Evolutionary conservation across 2,329 filamentous ascomycete genomes (phyloP), one percentile per base, ranked within the genome.

Genomic region (Monosporascus ibericus): DNA sequence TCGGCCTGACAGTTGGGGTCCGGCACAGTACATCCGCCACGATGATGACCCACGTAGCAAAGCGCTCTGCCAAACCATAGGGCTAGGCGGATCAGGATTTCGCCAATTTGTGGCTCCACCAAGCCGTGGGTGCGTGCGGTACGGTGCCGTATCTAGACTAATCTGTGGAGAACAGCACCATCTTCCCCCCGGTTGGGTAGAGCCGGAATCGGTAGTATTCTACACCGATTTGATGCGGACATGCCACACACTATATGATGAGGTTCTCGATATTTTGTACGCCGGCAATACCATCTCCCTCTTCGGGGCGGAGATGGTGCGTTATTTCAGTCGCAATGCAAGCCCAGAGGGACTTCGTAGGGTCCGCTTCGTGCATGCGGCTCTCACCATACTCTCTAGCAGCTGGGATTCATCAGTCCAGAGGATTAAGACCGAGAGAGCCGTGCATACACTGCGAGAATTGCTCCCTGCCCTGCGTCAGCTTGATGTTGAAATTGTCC

Each of bases 291-390:
- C 58, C 9, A 48, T 59, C 30, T 59, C 55, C n/a, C 48, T 60
- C 15, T 53, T 59, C 44, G 55, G 58, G 18, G 49, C 49, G 5
- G 52, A 59, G 18, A 58, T 60, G 22, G 55, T 53, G 44, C 57
- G 47, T 2, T 59, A 55, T 34, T 60, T 60, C 27, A 49, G 50
- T 37, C 57, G 57, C 6, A 59, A 59, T 18, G 55, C 55, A 44
- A 60, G 58, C 11, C 58, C 55, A 2, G 58, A 60, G 44, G 58
- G 58, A 0, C 40, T 60, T 24, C 11, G 17, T 14, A 48, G 56
- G 22, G 47, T 60, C 25, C 54, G 54, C 7, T 57, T 22, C 34
- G 51, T 55, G 15, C 58, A 60, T 22, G 22, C 54, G 6, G 57
- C 54, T 42, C 49, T 56, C 15, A 47, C 50, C 38, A 44, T 60